Base-by-base conservation (phyloP, 148 eudicot species). In the Vaccinium macrocarpon region DNA sequence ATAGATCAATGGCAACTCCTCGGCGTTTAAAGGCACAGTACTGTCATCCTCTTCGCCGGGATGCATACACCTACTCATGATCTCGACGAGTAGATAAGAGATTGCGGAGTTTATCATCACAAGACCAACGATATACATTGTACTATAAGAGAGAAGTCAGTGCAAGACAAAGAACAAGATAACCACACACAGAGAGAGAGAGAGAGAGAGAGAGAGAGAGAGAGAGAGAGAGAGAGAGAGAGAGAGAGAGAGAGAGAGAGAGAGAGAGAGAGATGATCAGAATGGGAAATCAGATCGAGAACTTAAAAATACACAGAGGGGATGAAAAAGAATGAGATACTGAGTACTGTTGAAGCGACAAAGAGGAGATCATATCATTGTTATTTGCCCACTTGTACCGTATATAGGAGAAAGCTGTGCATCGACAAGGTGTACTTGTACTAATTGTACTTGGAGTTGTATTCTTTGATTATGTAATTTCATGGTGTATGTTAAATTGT, bases 21-120 rank as follows among this genome's bases (percentile, higher is more conserved):
- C 76, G 13, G 48, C 46, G 13, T 84, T 76, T 80, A 76, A 38
- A 29, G 85, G 82, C 35, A 66, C 53, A 9, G 55, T 32, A 52
- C 18, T 21, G 19, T 15, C 42, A 16, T 61, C 68, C 12, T 70
- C 61, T 14, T 49, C 12, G 6, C 19, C 52, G 27, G 73, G 50
- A 56, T 27, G 21, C n/a, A 46, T 72, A 16, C 6, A 62, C 1
- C 32, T 10, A 9, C 6, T 66, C 25, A 66, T 73, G 48, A 88
- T 19, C 42, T 88, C 86, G 21, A 85, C 51, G 32, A 88, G 57
- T 0, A 88, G 73, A 38, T 88, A 88, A 73, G 85, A 79, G 7
- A 86, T 79, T 50, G 79, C 11, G 38, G 86, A 8, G 21, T 85
- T 81, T 0, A 88, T 61, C 6, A 88, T 21, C 10, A 88, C 52